Conservation (phyloP, 1,284 basidiomycete genomes). For the Meira nashicola region DNA sequence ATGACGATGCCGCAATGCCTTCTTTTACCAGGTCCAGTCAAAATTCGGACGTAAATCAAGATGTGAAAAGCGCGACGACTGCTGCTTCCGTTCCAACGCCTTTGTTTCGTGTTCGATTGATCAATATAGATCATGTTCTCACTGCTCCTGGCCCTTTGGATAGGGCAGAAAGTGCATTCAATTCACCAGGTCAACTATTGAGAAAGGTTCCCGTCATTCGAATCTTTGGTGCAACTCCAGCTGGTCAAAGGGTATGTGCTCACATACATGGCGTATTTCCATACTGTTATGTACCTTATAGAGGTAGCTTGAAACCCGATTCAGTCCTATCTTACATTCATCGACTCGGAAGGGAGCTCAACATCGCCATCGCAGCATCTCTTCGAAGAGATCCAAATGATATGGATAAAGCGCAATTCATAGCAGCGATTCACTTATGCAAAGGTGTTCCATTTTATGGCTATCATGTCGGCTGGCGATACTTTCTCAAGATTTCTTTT, state of each 20-base stretch:
- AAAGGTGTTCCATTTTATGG: conserved; percentile 97
- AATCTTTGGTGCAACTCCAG: conserved; percentile 77
- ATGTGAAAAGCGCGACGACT: background rate
- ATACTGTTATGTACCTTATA: conserved; percentile 59
- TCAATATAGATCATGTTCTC: conserved; percentile 44
- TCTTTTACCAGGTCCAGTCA: too few relatives aligned
- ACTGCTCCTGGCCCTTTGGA: conserved; percentile 24
- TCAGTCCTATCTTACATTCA: conserved; percentile 65
- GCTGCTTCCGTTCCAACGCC: conserved; percentile 9
- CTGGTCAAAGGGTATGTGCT: conserved; percentile 73
- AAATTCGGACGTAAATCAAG: too few relatives aligned
- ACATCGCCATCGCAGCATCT: conserved; percentile 53
- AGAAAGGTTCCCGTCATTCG: conserved; percentile 70
- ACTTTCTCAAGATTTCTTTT: conserved; percentile 83
- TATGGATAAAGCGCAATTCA: conserved; percentile 24
- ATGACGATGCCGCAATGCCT: too few relatives aligned
- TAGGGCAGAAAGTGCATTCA: conserved; percentile 41
- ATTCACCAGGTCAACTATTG: conserved; percentile 61
- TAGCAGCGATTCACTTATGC: conserved; percentile 66
- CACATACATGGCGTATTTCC: conserved; percentile 73
- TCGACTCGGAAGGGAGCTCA: conserved; percentile 66
- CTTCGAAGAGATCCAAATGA: conserved; percentile 30
- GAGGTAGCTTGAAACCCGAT: conserved; percentile 50
- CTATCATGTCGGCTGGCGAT: conserved; percentile 77
- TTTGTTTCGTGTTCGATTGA: conserved; percentile 41